Evolutionary conservation across 1,139 yeast species (phyloP).

Genomic region (Taiozyma sp.): DNA sequence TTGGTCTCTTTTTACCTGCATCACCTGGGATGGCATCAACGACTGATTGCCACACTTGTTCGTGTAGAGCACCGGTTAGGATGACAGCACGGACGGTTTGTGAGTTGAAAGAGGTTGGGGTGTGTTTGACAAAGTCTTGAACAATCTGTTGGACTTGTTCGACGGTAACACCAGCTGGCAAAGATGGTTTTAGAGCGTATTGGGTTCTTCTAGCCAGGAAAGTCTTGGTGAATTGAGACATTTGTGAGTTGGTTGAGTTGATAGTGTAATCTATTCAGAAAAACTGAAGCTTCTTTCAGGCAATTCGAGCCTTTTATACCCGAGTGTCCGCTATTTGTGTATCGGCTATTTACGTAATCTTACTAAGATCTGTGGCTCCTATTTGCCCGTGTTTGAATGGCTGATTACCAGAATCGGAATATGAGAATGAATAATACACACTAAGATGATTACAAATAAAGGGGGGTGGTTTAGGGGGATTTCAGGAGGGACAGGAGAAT

Average conservation of each 20-base stretch:
- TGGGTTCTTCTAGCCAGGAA: constrained; percentile 33
- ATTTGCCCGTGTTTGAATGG: neutral
- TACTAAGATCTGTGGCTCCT: neutral
- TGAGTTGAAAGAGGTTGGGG: constrained; percentile 43
- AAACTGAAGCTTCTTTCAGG: neutral
- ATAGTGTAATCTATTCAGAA: too few species aligned
- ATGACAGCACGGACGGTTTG: constrained; percentile 39
- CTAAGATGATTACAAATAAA: too few species aligned
- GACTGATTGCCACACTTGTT: constrained; percentile 36
- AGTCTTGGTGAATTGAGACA: constrained; percentile 25
- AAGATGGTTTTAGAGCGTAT: constrained; percentile 32
- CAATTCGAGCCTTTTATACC: neutral
- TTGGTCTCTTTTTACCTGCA: constrained; percentile 33
- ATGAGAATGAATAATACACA: too few species aligned
- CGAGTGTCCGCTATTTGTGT: neutral
- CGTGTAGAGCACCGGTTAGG: constrained; percentile 36
- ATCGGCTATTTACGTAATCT: neutral
- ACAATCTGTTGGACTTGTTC: constrained; percentile 30
- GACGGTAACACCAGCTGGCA: constrained; percentile 32
- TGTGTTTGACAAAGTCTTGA: constrained; percentile 33
- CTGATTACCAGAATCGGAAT: neutral
- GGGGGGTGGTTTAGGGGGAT: too few species aligned
- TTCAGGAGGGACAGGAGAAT: too few species aligned
- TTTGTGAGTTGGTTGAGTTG: constrained; percentile 1
- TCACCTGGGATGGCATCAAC: constrained; percentile 30